These are phyloP conservation scores for Amanita rimosa DNA, from an alignment of 768 basidiomycete genomes.

Conservation along the genomic window DNA sequence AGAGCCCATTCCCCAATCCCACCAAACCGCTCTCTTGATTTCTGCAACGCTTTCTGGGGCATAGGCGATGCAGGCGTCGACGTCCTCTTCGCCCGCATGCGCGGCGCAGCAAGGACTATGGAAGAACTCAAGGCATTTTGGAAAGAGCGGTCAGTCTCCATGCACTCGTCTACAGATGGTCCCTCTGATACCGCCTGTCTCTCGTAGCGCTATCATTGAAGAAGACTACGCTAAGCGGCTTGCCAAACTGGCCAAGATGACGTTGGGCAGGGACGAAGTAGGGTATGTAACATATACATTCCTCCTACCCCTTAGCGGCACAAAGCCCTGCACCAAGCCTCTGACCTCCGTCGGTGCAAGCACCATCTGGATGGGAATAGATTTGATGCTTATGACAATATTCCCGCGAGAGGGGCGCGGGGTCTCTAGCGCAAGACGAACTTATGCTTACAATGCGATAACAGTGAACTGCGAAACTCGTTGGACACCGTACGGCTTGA, in stretches of 20 bases:
- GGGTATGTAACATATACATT: constrained; percentile 48
- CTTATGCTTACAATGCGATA: background rate
- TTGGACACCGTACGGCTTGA: constrained; percentile 74
- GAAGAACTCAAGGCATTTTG: constrained; percentile 84
- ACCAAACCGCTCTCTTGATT: constrained; percentile 57
- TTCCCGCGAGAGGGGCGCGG: background rate
- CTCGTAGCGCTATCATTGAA: constrained; percentile 70
- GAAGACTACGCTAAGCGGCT: constrained; percentile 91
- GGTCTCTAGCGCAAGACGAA: background rate
- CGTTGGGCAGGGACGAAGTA: constrained; percentile 83
- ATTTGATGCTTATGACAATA: background rate
- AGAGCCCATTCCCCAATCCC: constrained; percentile 39
- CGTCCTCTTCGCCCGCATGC: constrained; percentile 82
- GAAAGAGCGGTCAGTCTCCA: constrained; percentile 75
- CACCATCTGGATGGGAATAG: background rate
- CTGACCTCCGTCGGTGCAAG: background rate
- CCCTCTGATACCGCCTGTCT: constrained; percentile 5
- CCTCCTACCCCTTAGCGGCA: background rate
- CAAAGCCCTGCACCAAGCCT: background rate
- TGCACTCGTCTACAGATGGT: background rate
- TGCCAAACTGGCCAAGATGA: constrained; percentile 61
- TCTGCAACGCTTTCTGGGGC: constrained; percentile 98
- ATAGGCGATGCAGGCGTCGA: constrained; percentile 78
- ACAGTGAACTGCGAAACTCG: constrained; percentile 71
- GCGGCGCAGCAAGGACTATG: constrained; percentile 74